Percentiles rank a stretch among this genome's conserved stretches.
phyloP scores from a whole-genome alignment of 2,329 filamentous ascomycete species.

The Diaporthe humulicola region DNA sequence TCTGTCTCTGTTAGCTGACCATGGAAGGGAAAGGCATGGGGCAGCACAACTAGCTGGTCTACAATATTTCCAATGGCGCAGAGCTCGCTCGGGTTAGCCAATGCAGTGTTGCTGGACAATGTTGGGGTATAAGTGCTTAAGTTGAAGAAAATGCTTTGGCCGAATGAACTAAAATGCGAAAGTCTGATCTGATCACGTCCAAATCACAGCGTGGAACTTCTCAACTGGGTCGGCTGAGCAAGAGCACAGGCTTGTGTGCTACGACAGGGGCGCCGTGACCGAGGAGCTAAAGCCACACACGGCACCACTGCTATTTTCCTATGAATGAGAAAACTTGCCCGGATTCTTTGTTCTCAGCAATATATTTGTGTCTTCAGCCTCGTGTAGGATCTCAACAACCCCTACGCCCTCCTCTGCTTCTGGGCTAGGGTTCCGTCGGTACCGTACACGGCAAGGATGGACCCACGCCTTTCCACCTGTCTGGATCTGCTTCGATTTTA shows the following conservation, averaged over 20 bases:
- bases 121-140: neutral
- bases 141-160: neutral
- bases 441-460: neutral
- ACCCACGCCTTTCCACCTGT: neutral
- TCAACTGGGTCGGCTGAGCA: neutral
- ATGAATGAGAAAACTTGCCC: too few relatives aligned
- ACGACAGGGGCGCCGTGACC: neutral
- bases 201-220: neutral
- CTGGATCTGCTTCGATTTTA: neutral
- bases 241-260: neutral
- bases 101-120: neutral
- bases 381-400: neutral
- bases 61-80: neutral
- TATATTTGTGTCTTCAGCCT: too few relatives aligned
- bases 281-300: neutral
- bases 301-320: neutral
- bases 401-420: too few relatives aligned
- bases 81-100: neutral
- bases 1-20: too few relatives aligned
- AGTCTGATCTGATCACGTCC: neutral
- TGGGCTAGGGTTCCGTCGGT: neutral
- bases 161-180: neutral
- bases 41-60: neutral
- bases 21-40: neutral
- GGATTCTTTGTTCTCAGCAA: too few relatives aligned